Conservation (phyloP, 768 basidiomycete species). For the Pleurotus djamor region DNA sequence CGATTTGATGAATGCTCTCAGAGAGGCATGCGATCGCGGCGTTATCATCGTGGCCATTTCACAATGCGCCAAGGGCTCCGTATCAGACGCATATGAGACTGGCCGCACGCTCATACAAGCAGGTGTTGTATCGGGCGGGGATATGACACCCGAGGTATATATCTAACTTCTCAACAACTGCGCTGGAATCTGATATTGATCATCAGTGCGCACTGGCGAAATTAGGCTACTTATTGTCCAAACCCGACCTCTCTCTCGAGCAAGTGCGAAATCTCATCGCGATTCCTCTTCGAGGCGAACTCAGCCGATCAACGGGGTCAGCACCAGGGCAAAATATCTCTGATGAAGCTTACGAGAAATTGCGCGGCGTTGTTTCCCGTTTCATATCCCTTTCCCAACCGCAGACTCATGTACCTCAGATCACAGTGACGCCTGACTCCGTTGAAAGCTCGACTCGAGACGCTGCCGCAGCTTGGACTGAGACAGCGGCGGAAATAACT, state of each 20-base stretch:
- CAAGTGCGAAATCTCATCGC: slow-evolving; percentile 77
- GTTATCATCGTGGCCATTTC: slow-evolving; percentile 90
- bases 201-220: slow-evolving; percentile 85
- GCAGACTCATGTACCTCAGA: slow-evolving; percentile 29
- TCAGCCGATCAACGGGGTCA: slow-evolving; percentile 54
- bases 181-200: background rate
- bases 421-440: slow-evolving; percentile 32
- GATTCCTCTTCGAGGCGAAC: slow-evolving; percentile 84
- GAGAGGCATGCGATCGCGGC: slow-evolving; percentile 79
- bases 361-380: slow-evolving; percentile 65
- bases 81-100: slow-evolving; percentile 82
- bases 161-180: background rate
- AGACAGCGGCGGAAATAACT: slow-evolving; percentile 74
- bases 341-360: slow-evolving; percentile 51
- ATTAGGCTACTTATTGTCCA: slow-evolving; percentile 86
- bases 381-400: slow-evolving; percentile 61
- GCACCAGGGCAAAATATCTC: slow-evolving; percentile 41
- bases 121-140: slow-evolving; percentile 84
- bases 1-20: slow-evolving; percentile 74
- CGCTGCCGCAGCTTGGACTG: slow-evolving; percentile 68
- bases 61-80: slow-evolving; percentile 85
- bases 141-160: slow-evolving; percentile 93
- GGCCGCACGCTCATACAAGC: slow-evolving; percentile 64
- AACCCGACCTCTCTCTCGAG: slow-evolving; percentile 64
- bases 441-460: slow-evolving; percentile 38